These are phyloP conservation scores for Porcisia deanei DNA, from an alignment of 208 protist species.

Conservation along the genomic window DNA sequence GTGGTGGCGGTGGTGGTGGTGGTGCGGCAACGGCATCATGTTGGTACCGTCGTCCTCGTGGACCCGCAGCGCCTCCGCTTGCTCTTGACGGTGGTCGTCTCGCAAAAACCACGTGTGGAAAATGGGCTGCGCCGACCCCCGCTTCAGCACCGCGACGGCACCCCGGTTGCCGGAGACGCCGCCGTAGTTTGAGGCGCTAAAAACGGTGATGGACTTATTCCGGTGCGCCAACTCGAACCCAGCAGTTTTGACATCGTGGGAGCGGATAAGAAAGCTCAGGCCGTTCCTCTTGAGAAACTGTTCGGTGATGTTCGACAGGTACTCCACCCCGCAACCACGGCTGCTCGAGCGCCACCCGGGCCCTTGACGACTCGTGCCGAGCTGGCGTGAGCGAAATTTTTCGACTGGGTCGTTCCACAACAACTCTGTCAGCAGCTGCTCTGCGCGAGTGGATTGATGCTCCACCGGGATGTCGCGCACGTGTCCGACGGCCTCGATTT, in stretches of 20 bases:
- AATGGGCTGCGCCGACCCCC: conserved; percentile 48
- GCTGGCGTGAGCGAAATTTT: conserved; percentile 77
- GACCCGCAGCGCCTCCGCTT: conserved; percentile 15
- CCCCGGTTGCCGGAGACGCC: conserved; percentile 96
- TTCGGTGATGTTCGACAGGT: conserved; percentile 95
- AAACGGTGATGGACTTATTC: conserved; percentile 74
- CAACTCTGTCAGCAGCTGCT: conserved; percentile 97
- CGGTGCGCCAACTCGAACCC: conserved; percentile 84
- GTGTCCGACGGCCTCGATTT: conserved; percentile 91
- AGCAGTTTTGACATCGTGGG: conserved; percentile 92
- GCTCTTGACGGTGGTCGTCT: conserved; percentile 35
- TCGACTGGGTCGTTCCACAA: conserved; percentile 99
- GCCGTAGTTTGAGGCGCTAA: conserved; percentile 88
- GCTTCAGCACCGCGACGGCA: conserved; percentile 86
- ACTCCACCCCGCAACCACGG: conserved; percentile 98
- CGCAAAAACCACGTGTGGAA: conserved; percentile 86
- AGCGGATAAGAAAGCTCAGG: conserved; percentile 93
- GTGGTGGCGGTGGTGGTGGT: too few relatives aligned
- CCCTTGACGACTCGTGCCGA: conserved; percentile 70
- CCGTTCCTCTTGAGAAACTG: conserved; percentile 97
- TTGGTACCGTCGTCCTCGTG: conserved; percentile 3
- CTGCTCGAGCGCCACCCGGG: conserved; percentile 98
- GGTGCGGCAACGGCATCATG: neutral
- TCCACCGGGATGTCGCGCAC: conserved; percentile 97
- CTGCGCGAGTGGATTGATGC: conserved; percentile 92